Conservation (phyloP, 371 early-diverging fungal genomes). For the Haplosporangium sp. region DNA sequence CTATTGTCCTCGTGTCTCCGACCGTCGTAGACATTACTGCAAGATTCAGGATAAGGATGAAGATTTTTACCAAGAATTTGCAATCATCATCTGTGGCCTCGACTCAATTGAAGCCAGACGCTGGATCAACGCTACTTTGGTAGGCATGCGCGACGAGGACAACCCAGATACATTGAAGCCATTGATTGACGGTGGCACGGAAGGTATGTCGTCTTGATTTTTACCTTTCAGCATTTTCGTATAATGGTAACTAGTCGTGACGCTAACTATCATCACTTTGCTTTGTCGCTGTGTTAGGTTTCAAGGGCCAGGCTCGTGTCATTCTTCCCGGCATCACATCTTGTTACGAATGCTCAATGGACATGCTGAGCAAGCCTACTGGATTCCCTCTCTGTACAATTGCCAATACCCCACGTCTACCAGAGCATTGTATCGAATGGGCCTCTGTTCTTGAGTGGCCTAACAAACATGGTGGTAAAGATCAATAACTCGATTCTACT, state of each 20-base stretch:
- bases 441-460: conserved; percentile 94
- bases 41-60: conserved; percentile 95
- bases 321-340: conserved; percentile 86
- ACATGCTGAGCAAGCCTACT: conserved; percentile 73
- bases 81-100: conserved; percentile 91
- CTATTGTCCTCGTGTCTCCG: neutral
- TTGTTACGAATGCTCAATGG: conserved; percentile 89
- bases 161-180: conserved; percentile 80
- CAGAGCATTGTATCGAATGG: conserved; percentile 92
- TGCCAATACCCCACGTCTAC: conserved; percentile 87
- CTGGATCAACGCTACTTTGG: conserved; percentile 94
- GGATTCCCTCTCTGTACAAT: conserved; percentile 79
- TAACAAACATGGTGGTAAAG: conserved; percentile 71
- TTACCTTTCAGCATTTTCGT: no score
- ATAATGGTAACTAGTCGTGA: neutral
- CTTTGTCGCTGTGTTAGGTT: conserved; percentile 56
- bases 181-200: conserved; percentile 97
- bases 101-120: conserved; percentile 96
- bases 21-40: conserved; percentile 69
- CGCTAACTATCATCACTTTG: neutral
- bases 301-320: conserved; percentile 94
- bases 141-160: conserved; percentile 80
- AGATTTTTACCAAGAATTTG: conserved; percentile 90
- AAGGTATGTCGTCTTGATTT: conserved; percentile 62
- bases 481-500: conserved; percentile 12